Evolutionary conservation across 208 protist species (phyloP).

Genomic region (Leptomonas pyrrhocoris): DNA sequence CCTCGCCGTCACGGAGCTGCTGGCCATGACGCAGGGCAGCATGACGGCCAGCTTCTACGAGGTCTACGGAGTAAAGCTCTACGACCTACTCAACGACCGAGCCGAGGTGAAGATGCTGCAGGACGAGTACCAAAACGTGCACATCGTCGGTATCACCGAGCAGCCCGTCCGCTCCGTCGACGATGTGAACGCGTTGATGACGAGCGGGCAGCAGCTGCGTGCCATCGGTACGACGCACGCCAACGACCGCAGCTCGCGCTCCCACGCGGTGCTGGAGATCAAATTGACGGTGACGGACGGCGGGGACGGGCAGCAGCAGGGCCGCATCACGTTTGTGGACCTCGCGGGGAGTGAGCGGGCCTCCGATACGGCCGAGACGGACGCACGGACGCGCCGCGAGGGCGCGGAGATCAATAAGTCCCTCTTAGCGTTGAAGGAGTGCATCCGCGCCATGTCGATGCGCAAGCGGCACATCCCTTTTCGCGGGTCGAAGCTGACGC

Average conservation of each 20-base stretch:
- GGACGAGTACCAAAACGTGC: constrained; percentile 90
- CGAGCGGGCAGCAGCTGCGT: constrained; percentile 72
- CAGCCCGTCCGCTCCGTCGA: constrained; percentile 56
- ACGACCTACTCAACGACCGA: constrained; percentile 93
- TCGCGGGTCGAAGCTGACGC: constrained; percentile 95
- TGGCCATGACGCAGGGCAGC: constrained; percentile 52
- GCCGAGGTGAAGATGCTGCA: constrained; percentile 89
- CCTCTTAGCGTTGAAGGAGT: constrained; percentile 97
- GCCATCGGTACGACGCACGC: constrained; percentile 86
- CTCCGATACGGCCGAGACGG: constrained; percentile 89
- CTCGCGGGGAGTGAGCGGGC: constrained; percentile 98
- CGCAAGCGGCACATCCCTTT: constrained; percentile 95
- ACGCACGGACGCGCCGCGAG: constrained; percentile 90
- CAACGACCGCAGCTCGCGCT: constrained; percentile 84
- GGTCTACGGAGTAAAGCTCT: constrained; percentile 94
- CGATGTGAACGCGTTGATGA: constrained; percentile 83
- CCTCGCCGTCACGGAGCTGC: constrained; percentile 92
- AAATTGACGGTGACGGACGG: constrained; percentile 44
- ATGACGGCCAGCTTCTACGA: constrained; percentile 93
- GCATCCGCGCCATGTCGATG: constrained; percentile 95
- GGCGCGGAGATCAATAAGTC: constrained; percentile 98
- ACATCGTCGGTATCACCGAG: constrained; percentile 93
- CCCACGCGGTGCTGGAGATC: constrained; percentile 86
- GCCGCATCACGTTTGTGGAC: constrained; percentile 98
- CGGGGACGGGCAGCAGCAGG: constrained; percentile 32